Evolutionary conservation across 23 red algal genomes (phyloP).

Genomic region (Chondrus crispus): DNA sequence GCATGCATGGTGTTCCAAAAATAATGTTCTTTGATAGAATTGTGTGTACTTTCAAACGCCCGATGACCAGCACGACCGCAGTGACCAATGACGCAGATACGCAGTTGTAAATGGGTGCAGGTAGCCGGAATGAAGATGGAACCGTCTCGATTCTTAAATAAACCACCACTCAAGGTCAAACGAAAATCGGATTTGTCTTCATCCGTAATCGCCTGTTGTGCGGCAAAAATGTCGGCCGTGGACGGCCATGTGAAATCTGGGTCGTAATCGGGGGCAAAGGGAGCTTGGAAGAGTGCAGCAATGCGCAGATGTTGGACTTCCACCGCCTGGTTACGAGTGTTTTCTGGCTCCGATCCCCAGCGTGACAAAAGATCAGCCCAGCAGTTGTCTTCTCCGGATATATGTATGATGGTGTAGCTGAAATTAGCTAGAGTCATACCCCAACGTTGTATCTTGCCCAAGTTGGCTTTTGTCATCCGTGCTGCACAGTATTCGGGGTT

Average conservation of each 20-base stretch:
- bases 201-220: not conserved
- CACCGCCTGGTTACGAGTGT: not conserved
- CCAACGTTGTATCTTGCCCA: not conserved
- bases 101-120: not conserved
- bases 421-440: not conserved
- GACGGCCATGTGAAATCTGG: not conserved
- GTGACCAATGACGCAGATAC: not conserved
- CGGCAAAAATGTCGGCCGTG: not conserved
- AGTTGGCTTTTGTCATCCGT: not conserved
- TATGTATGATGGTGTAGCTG: conserved; percentile 4
- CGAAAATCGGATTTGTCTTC: not conserved
- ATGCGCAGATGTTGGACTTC: not conserved
- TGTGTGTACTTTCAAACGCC: not conserved
- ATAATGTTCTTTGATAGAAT: not conserved
- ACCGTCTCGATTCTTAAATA: not conserved
- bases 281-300: not conserved
- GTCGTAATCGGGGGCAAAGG: not conserved
- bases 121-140: not conserved
- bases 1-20: not conserved
- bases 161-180: not conserved
- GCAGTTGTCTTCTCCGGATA: not conserved
- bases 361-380: conserved; percentile 4
- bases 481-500: not conserved
- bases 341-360: not conserved
- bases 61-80: not conserved